These are phyloP conservation scores for Zasmidium citrigriseum DNA, from an alignment of 2,329 filamentous ascomycete species.

Conservation along the genomic window DNA sequence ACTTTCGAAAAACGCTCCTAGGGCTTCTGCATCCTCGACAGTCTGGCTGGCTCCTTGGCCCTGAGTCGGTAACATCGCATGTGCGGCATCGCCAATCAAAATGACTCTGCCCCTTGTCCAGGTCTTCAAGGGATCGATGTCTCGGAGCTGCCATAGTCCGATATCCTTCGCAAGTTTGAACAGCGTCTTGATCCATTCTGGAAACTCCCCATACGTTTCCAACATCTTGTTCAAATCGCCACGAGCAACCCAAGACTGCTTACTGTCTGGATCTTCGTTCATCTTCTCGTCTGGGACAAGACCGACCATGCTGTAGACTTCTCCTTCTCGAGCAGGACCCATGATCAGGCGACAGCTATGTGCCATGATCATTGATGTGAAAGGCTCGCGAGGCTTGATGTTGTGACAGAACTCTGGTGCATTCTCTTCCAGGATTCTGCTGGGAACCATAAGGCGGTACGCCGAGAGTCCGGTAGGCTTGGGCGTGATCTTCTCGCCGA, in stretches of 20 bases:
- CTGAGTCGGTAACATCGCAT: slow-evolving; percentile 45
- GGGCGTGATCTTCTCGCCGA: neutral
- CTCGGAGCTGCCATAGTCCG: slow-evolving; percentile 50
- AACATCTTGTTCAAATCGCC: slow-evolving; percentile 41
- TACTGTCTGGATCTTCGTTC: slow-evolving; percentile 39
- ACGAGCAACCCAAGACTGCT: slow-evolving; percentile 43
- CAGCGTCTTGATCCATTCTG: slow-evolving; percentile 40
- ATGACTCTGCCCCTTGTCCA: slow-evolving; percentile 36
- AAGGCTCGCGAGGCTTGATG: slow-evolving; percentile 39
- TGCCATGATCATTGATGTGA: slow-evolving; percentile 50
- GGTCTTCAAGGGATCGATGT: slow-evolving; percentile 43
- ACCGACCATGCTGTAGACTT: slow-evolving; percentile 44
- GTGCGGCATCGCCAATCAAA: slow-evolving; percentile 42
- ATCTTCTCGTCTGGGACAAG: slow-evolving; percentile 48
- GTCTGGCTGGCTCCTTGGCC: slow-evolving; percentile 47
- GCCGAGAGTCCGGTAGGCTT: slow-evolving; percentile 41
- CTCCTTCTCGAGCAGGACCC: slow-evolving; percentile 46
- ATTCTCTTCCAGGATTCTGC: slow-evolving; percentile 18
- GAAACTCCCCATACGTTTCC: slow-evolving; percentile 45
- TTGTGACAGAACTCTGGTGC: slow-evolving; percentile 22
- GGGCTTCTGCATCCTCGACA: slow-evolving; percentile 45
- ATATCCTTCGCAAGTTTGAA: slow-evolving; percentile 38
- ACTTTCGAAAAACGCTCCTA: slow-evolving; percentile 30
- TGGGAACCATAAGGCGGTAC: slow-evolving; percentile 41
- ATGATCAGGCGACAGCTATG: slow-evolving; percentile 44